These are phyloP conservation scores for Linnemannia exigua DNA, from an alignment of 192 early-diverging fungal genomes.

Conservation along the genomic window DNA sequence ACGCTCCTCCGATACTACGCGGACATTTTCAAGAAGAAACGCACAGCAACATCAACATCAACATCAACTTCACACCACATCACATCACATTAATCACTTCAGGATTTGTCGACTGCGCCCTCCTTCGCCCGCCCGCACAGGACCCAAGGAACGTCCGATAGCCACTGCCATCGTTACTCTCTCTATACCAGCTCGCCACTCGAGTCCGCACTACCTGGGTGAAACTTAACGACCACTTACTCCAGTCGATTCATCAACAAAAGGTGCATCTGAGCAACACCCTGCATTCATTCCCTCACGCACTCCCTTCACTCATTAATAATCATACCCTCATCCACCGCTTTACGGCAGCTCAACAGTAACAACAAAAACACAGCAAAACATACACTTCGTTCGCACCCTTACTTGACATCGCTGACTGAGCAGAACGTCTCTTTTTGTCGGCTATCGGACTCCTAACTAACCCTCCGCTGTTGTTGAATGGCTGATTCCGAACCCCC, in stretches of 20 bases:
- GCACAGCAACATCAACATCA: neutral
- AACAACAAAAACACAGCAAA: neutral
- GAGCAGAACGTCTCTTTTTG: neutral
- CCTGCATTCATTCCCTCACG: neutral
- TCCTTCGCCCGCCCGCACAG: neutral
- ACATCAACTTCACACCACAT: neutral
- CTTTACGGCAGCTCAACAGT: neutral
- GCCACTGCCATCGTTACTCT: neutral
- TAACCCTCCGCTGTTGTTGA: conserved; percentile 8
- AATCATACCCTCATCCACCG: neutral
- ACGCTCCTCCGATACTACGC: neutral
- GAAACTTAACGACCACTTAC: neutral
- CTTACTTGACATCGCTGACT: neutral
- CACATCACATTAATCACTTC: too few relatives aligned
- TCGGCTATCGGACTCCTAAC: neutral
- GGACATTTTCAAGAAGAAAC: too few relatives aligned
- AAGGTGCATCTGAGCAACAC: too few relatives aligned
- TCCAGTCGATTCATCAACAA: neutral
- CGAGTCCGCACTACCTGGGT: neutral
- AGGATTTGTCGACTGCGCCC: neutral
- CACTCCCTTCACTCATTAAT: neutral
- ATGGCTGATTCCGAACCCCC: conserved; percentile 33
- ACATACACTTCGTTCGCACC: neutral
- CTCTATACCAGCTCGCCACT: neutral
- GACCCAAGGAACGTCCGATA: neutral